Base-by-base conservation (phyloP, 495 filamentous ascomycete genomes). In the Penicillium flavigenum region DNA sequence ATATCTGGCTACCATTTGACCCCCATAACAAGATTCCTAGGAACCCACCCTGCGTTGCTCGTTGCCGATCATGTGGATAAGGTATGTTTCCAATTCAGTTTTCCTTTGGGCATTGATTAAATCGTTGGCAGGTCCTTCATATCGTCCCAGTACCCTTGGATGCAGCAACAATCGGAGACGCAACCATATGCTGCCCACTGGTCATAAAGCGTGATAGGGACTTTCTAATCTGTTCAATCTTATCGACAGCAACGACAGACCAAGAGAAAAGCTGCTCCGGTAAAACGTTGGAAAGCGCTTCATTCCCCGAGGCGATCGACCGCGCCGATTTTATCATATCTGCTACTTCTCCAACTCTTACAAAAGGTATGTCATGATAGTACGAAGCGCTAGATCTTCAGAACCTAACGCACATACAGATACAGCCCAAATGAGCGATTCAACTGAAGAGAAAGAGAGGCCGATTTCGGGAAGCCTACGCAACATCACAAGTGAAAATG, bases 71-170 rank as follows among this genome's bases (percentile, higher is more conserved):
- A 69, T 60, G 50, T 29, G 31, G 61, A 66, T 3, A 69, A 69
- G 61, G 65, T 68, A 64, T 22, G 14, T 14, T 45, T 22, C 1
- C 52, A 32, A 11, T 17, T 26, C 31, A 20, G 4, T 16, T n/a
- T 31, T 8, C 3, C 22, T 27, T 47, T 31, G 7, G 14, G 26
- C 16, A 5, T 47, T 27, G 1, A 17, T 51, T 20, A 27, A 49
- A 36, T 16, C 10, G 29, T 32, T 16, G 1, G 29, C 49, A 68
- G 65, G 50, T 60, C 47, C 58, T 69, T 17, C 64, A 69, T 34
- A 64, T 69, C 31, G 38, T 69, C 24, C 63, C 66, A 42, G 63
- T 69, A 8, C 66, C 66, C 4, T 36, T 69, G 36, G 63, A 69
- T 51, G 53, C 55, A 47, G 66, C 66, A 2, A 59, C 66, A 58